Evolutionary conservation across 192 early-diverging fungal genomes (phyloP), one percentile per base, ranked within the genome.

Genomic region (Coemansia sp.): DNA sequence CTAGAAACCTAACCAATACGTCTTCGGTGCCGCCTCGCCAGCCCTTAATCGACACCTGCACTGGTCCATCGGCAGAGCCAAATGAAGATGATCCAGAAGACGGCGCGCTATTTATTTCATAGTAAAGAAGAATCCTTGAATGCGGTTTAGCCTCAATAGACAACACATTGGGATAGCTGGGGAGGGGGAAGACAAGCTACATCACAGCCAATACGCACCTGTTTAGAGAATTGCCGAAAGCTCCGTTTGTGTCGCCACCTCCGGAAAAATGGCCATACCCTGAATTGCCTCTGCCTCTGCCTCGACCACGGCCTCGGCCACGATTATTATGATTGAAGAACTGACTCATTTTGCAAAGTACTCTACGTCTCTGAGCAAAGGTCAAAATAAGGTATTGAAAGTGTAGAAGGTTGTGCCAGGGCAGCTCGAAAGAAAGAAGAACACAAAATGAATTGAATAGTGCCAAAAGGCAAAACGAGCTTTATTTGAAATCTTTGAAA

Each of bases 31-130:
- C 74, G n/a, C 79, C 79, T 17, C 66, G 60, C 70, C 79, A 76
- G 23, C 79, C 79, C 59, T 73, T 76, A 6, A 81, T 63, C 32
- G 79, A 73, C 9, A 81, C 65, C 52, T 73, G 74, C 33, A 69
- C 70, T 13, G 70, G 60, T 10, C 74, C 74, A 2, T 56, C 70
- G 17, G 77, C 57, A 23, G 62, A 69, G 6, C 57, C 65, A 68
- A 79, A 79, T n/a, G 72, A 32, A 57, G 55, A n/a, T 57, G 55
- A 33, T 57, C 34, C 55, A 57, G 55, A 36, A 33, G 35, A 57
- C 17, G 55, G 17, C 2, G 34, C 15, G 35, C 55, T 57, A 25
- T 52, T 52, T 25, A 0, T 20, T 11, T 52, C 23, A 40, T 9
- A 25, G 15, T 52, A 52, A 29, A 29, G 29, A 29, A 2, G 29